phyloP scores from a whole-genome alignment of 208 protist genomes.

The Leptomonas seymouri region DNA sequence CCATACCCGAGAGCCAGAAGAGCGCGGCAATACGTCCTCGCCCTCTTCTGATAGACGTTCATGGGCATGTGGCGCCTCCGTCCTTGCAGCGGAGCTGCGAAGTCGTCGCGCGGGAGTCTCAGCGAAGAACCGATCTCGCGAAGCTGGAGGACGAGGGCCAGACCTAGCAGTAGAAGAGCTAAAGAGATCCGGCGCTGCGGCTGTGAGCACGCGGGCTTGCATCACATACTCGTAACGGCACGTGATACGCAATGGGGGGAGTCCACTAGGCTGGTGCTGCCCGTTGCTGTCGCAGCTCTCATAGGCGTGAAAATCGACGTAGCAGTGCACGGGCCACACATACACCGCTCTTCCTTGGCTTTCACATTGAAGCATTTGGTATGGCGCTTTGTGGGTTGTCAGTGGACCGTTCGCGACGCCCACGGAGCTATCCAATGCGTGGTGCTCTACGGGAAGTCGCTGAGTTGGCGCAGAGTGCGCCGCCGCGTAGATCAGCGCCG shows the following conservation, averaged over 20 bases:
- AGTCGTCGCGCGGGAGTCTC: no score
- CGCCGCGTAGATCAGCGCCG: not conserved
- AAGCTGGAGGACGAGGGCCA: no score
- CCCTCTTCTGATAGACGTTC: not conserved
- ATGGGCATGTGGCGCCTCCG: not conserved
- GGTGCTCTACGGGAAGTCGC: not conserved
- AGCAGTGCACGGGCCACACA: conserved; percentile 24
- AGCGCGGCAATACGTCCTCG: not conserved
- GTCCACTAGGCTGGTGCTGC: not conserved
- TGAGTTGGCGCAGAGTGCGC: conserved; percentile 8
- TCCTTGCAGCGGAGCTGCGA: not conserved
- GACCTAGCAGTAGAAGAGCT: not conserved
- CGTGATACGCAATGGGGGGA: conserved; percentile 10
- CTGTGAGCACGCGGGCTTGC: conserved; percentile 24
- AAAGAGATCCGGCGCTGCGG: not conserved
- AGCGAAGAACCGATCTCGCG: no score
- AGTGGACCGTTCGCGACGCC: not conserved
- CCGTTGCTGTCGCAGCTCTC: not conserved
- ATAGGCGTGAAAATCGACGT: not conserved
- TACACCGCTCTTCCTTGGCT: not conserved
- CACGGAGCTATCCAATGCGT: not conserved
- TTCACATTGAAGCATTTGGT: not conserved
- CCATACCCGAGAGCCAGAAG: not conserved
- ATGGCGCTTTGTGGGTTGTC: not conserved
- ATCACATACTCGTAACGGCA: conserved; percentile 31